Evolutionary conservation across 2,329 filamentous ascomycete species (phyloP), one percentile per base, ranked within the genome.

Genomic region (Alternaria angustiovoidea): DNA sequence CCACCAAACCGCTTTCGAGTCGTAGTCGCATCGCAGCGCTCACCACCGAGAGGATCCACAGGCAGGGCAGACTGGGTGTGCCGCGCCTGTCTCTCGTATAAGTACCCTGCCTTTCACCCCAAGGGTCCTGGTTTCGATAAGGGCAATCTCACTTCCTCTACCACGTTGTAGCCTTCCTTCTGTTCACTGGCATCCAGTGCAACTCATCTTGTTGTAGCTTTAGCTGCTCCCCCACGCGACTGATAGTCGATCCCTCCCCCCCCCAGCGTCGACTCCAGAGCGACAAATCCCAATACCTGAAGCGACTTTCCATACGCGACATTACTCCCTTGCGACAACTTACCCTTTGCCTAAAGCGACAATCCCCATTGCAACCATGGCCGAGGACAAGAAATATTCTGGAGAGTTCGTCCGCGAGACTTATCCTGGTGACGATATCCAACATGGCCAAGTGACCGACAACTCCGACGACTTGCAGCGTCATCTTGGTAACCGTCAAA

Each of bases 401-500:
- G 66, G 63, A 66, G 69, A 73, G 52, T 72, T 70, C 58, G 68
- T 75, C 57, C 63, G 69, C 54, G 72, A 75, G 44, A 55, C 64
- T 4, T 65, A 65, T 34, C 63, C 58, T 22, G 59, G 62, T 52
- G 66, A 70, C 61, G 72, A 75, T 55, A 54, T 75, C 44, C 71
- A 73, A 58, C 64, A 68, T 57, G 73, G 73, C 53, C 66, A 68
- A 11, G 62, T 75, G 36, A 65, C 62, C 58, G 75, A 78, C 62
- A 76, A 78, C 51, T 65, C 70, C 53, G 76, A 79, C 64, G 72
- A 78, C 52, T 70, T 80, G 16, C 76, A 79, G 61, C 75, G 78
- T 48, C 74, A 74, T 63, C 75, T 80, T 9, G 75, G 74, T 36
- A 80, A 80, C 51, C 75, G 78, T 34, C 78, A 79, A 57, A 79